Conservation (phyloP, 2,329 filamentous ascomycete genomes). For the Trichoderma oligosporum region DNA sequence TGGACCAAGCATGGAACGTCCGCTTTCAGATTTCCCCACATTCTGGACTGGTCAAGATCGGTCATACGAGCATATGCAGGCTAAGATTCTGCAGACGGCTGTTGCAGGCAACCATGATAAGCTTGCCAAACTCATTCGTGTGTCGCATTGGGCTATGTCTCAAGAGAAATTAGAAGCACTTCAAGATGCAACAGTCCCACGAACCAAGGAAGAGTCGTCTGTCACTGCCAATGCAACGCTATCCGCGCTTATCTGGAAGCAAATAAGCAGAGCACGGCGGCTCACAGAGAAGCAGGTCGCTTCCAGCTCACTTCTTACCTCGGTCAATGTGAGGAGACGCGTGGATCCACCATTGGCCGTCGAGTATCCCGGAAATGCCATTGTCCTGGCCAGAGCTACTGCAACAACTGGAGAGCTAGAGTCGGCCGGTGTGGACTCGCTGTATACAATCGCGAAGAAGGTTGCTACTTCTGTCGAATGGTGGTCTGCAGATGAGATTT, state of each 20-base stretch:
- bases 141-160: conserved; percentile 16
- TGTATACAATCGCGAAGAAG: conserved; percentile 16
- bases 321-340: conserved; percentile 18
- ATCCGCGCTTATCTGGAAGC: conserved; percentile 20
- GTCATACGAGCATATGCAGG: conserved; percentile 18
- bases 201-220: conserved; percentile 6
- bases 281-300: conserved; percentile 18
- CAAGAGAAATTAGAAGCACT: conserved; percentile 15
- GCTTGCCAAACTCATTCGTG: conserved; percentile 14
- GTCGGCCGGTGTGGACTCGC: conserved; percentile 5
- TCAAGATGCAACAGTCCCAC: conserved; percentile 10
- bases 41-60: conserved; percentile 6
- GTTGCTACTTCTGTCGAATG: conserved; percentile 16
- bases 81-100: conserved; percentile 17
- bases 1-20: conserved; percentile 13
- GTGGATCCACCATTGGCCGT: conserved; percentile 18
- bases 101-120: conserved; percentile 12
- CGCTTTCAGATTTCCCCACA: conserved; percentile 16
- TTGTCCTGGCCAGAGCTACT: conserved; percentile 16
- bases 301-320: conserved; percentile 17
- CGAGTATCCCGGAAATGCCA: conserved; percentile 20
- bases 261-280: conserved; percentile 16
- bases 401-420: conserved; percentile 14
- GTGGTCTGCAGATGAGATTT: conserved; percentile 19
- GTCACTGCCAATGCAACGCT: conserved; percentile 17